Evolutionary conservation across 1,284 basidiomycete genomes (phyloP), one percentile per base, ranked within the genome.

Genomic region (Clitocybe nebularis): DNA sequence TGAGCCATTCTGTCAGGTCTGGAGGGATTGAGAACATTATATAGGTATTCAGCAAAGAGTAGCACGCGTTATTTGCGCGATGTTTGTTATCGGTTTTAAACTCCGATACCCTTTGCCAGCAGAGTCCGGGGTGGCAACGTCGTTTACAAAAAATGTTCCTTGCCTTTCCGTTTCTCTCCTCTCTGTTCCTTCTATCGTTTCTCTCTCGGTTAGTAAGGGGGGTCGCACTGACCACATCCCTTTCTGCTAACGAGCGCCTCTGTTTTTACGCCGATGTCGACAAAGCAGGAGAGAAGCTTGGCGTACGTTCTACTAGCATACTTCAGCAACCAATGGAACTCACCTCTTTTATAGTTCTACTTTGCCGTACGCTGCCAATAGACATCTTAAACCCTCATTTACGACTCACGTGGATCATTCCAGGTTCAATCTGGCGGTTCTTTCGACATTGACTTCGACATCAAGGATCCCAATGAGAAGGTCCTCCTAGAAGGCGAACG

Each of bases 201-300:
- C 49, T 66, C 7, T 55, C 58, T 23, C 29, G 56, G 20, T 48
- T 49, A 4, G 64, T 57, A 5, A 55, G 59, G n/a, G 65, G 64
- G 3, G 66, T 90, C 1, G 93, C 96, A 0, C 68, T 99, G 36
- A 97, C 95, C 1, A 93, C 93, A 3, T 74, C 86, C 21, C 79
- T 99, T 45, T 71, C 77, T 13, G 83, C 92, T 0, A 93, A 93
- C 59, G 90, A 96, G 59, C 75, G 89, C 39, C 69, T 89, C 43
- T 99, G 96, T 66, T 99, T 94, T 68, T 97, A 92, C 58, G 91
- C 93, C 5, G 92, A 94, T 61, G 93, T 96, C n/a, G 95, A 98
- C 71, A 91, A 93, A 66, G 80, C 75, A 1, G 86, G 86, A 32
- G 91, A 94, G 67, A 94, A 94, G 74, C 84, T 94, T 48, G 88